Conservation (phyloP, 31 red algal species). For the Asparagopsis taxiformis region DNA sequence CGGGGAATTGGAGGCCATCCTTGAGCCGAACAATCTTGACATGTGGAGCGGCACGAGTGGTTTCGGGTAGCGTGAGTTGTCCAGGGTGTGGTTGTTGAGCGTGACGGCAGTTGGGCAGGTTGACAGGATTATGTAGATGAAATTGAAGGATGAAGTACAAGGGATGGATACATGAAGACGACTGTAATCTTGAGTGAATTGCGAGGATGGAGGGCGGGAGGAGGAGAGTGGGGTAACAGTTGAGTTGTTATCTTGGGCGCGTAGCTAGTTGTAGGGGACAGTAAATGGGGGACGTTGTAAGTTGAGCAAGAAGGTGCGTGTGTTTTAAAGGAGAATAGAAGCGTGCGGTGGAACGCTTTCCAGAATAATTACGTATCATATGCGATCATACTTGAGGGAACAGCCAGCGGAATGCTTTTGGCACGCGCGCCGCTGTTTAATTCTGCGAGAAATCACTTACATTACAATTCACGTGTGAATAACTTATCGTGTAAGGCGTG, state of each 20-base stretch:
- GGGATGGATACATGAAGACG: no score
- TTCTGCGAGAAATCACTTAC: no score
- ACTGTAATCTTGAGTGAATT: no score
- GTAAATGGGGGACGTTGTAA: no score
- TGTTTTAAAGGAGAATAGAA: not conserved
- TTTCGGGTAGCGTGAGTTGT: conserved; percentile 1
- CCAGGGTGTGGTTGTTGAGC: conserved; percentile 1
- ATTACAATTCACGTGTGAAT: not conserved
- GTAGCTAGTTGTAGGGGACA: not conserved
- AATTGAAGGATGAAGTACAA: not conserved
- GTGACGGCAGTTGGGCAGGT: not conserved
- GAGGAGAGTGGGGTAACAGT: not conserved
- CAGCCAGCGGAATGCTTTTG: not conserved
- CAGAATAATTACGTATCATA: conserved; percentile 1
- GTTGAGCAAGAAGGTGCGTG: not conserved
- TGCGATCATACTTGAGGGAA: not conserved
- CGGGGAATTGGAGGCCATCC: conserved; percentile 36
- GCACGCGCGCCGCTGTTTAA: no score
- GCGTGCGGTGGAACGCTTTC: not conserved
- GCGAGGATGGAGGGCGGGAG: not conserved
- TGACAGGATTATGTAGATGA: not conserved
- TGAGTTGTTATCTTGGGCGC: not conserved
- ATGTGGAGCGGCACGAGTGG: conserved; percentile 9
- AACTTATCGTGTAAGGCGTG: not conserved
- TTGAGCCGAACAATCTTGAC: conserved; percentile 27